Conservation (phyloP, 768 basidiomycete species). For the Boletus reticuloceps region DNA sequence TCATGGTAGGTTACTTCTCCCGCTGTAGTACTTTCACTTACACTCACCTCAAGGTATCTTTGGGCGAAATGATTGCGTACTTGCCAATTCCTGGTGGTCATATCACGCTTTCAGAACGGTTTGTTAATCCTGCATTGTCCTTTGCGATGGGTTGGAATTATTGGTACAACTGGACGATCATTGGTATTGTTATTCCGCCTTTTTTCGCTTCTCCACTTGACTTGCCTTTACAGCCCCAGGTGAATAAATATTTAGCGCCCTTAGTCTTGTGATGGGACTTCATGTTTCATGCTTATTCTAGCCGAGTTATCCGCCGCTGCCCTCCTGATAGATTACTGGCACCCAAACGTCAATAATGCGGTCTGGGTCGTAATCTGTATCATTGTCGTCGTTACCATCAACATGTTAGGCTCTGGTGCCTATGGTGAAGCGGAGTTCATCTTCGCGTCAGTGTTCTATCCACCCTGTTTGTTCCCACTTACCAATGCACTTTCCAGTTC, state of each 20-base stretch:
- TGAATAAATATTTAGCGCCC: conserved; percentile 9
- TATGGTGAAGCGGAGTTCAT: conserved; percentile 87
- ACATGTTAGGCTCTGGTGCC: conserved; percentile 70
- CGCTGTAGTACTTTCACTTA: background rate
- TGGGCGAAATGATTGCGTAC: conserved; percentile 63
- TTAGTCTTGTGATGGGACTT: background rate
- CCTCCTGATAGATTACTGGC: conserved; percentile 77
- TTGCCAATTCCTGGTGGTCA: conserved; percentile 80
- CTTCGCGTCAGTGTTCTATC: conserved; percentile 55
- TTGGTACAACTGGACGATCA: conserved; percentile 39
- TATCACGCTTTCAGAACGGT: conserved; percentile 78
- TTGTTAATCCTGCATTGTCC: conserved; percentile 74
- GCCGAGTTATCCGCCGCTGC: conserved; percentile 47
- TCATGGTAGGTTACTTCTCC: conserved; percentile 51
- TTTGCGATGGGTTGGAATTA: conserved; percentile 55
- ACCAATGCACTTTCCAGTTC: conserved; percentile 37
- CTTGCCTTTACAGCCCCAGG: conserved; percentile 20
- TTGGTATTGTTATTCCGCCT: conserved; percentile 8
- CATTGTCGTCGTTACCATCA: conserved; percentile 72
- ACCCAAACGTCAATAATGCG: conserved; percentile 53
- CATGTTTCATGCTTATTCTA: conserved; percentile 5
- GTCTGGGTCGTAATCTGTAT: conserved; percentile 81
- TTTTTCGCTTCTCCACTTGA: background rate
- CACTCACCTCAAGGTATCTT: conserved; percentile 45
- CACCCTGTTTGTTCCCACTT: background rate